A percentile compares a stretch with the other conserved stretches of the same genome.
phyloP scores from a whole-genome alignment of 805 yeast species.

The Saccharomycopsis fibuligera region DNA sequence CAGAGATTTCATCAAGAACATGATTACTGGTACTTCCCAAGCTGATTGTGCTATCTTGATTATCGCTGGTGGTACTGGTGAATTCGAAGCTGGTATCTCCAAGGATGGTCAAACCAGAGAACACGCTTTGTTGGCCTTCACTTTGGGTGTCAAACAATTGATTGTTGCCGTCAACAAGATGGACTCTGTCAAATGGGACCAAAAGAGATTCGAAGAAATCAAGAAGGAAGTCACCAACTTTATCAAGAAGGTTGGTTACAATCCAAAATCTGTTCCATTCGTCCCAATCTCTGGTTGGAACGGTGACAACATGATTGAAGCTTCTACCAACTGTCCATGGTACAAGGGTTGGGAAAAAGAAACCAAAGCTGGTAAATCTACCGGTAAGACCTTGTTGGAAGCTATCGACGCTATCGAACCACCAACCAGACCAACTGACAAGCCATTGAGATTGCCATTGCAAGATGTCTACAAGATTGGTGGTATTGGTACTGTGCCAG shows the following conservation, averaged over 20 bases:
- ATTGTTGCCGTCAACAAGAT: slow-evolving; percentile 91
- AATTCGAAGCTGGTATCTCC: slow-evolving; percentile 93
- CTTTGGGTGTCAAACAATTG: slow-evolving; percentile 82
- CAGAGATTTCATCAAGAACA: slow-evolving; percentile 94
- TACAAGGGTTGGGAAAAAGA: slow-evolving; percentile 81
- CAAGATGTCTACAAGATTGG: slow-evolving; percentile 92
- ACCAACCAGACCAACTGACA: slow-evolving; percentile 75
- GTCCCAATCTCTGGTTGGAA: slow-evolving; percentile 90
- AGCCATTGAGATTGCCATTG: slow-evolving; percentile 84
- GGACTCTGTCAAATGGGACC: slow-evolving; percentile 88
- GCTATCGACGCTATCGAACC: slow-evolving; percentile 81
- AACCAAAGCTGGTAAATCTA: slow-evolving; percentile 61
- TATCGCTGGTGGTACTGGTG: slow-evolving; percentile 90
- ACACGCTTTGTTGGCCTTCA: slow-evolving; percentile 86
- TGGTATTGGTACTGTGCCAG: slow-evolving; percentile 89
- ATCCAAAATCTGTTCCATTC: slow-evolving; percentile 76
- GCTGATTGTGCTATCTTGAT: slow-evolving; percentile 89
- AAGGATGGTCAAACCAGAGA: slow-evolving; percentile 94
- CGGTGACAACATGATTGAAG: slow-evolving; percentile 90
- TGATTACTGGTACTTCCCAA: slow-evolving; percentile 93
- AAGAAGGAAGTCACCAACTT: slow-evolving; percentile 68
- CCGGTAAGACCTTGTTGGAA: slow-evolving; percentile 80
- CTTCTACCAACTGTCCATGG: slow-evolving; percentile 80
- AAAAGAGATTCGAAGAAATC: slow-evolving; percentile 72
- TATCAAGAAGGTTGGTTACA: slow-evolving; percentile 82